These are phyloP conservation scores for Zasmidium cellare DNA, from an alignment of 2,329 filamentous ascomycete species.

Conservation along the genomic window DNA sequence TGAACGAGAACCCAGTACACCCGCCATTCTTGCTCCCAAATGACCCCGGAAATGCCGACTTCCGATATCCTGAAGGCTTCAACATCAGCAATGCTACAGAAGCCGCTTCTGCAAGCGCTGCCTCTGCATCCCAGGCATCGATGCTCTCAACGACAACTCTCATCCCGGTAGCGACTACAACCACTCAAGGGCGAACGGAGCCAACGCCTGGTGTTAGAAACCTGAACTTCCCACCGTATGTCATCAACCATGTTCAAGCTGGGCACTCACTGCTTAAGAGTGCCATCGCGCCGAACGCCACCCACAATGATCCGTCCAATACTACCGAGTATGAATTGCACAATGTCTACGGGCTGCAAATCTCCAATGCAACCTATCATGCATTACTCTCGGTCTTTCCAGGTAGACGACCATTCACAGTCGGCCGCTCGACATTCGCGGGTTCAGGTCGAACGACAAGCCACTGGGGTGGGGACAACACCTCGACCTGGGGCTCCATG, in stretches of 20 bases:
- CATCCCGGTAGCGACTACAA: conserved; percentile 12
- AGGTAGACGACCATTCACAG: conserved; percentile 28
- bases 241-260: conserved; percentile 23
- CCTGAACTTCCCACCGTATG: conserved; percentile 24
- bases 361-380: conserved; percentile 29
- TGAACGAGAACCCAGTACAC: conserved; percentile 20
- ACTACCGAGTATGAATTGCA: conserved; percentile 31
- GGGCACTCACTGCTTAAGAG: conserved; percentile 25
- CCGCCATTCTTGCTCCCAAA: conserved; percentile 14
- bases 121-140: conserved; percentile 14
- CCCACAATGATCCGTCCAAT: conserved; percentile 25
- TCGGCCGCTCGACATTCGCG: conserved; percentile 27
- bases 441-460: conserved; percentile 22
- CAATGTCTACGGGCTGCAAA: conserved; percentile 29
- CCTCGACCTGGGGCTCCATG: conserved; percentile 27
- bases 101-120: conserved; percentile 19
- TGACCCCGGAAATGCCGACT: conserved; percentile 9
- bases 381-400: conserved; percentile 25
- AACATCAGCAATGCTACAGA: conserved; percentile 27
- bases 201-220: conserved; percentile 18
- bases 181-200: conserved; percentile 17
- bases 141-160: conserved; percentile 13
- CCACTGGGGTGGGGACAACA: conserved; percentile 34
- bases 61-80: conserved; percentile 24
- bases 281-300: conserved; percentile 25